phyloP scores from a whole-genome alignment of 768 basidiomycete genomes.

The Candolleomyces aberdarensis region DNA sequence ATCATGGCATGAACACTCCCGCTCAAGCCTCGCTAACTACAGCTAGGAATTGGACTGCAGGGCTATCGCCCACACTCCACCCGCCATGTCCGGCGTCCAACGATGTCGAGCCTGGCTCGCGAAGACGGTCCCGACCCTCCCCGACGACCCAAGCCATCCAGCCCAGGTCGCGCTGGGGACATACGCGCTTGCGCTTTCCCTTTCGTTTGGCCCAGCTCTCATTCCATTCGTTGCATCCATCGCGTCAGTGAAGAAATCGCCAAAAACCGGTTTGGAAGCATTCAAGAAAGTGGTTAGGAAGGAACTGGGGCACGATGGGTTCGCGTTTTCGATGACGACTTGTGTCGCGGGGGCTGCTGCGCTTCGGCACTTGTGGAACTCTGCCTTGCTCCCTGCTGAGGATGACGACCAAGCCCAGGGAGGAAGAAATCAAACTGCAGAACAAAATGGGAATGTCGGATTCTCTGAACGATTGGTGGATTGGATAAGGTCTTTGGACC shows the following conservation, averaged over 20 bases:
- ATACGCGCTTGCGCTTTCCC: constrained; percentile 60
- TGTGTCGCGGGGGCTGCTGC: constrained; percentile 63
- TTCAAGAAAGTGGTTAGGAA: constrained; percentile 43
- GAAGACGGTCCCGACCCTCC: constrained; percentile 18
- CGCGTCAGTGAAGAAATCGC: constrained; percentile 12
- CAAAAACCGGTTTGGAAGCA: constrained; percentile 19
- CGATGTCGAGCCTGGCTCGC: constrained; percentile 16
- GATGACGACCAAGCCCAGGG: background rate
- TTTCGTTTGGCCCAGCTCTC: constrained; percentile 65
- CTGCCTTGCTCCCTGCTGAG: background rate
- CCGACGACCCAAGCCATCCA: constrained; percentile 46
- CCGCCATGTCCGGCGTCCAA: background rate
- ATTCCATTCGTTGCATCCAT: constrained; percentile 42
- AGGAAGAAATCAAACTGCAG: background rate
- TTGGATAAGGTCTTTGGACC: constrained; percentile 15
- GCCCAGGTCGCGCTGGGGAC: constrained; percentile 61
- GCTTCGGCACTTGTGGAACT: constrained; percentile 44
- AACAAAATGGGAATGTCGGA: background rate
- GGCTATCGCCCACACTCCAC: background rate
- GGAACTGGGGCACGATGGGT: constrained; percentile 60
- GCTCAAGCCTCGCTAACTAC: background rate
- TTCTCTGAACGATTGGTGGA: constrained; percentile 10
- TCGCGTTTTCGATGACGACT: constrained; percentile 65
- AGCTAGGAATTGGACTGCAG: background rate
- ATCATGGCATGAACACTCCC: background rate